These are phyloP conservation scores for Russula sp. DNA, from an alignment of 768 basidiomycete species.

Conservation along the genomic window DNA sequence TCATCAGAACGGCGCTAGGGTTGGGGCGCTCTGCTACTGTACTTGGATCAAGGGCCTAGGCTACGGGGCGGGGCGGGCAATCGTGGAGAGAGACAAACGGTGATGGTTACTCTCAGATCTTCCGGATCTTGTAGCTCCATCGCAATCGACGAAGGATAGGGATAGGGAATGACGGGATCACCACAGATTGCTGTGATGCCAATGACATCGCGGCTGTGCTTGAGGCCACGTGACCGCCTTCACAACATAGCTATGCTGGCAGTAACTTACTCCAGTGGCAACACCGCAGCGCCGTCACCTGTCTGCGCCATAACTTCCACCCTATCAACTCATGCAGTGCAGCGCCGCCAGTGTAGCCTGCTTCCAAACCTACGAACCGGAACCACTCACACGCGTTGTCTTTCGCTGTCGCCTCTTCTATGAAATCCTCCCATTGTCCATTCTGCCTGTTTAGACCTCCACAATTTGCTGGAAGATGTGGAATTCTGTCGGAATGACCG, in stretches of 20 bases:
- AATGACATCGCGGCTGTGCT: no score
- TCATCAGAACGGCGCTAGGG: slow-evolving; percentile 46
- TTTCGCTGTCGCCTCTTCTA: slow-evolving; percentile 53
- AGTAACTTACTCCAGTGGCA: no score
- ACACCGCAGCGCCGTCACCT: slow-evolving; percentile 29
- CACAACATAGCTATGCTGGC: no score
- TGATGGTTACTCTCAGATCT: slow-evolving; percentile 43
- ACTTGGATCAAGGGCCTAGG: no score
- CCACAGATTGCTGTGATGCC: no score
- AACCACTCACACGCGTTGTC: slow-evolving; percentile 61
- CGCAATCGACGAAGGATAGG: slow-evolving; percentile 18
- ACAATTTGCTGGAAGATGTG: no score
- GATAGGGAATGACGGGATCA: neutral
- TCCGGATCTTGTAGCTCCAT: slow-evolving; percentile 24
- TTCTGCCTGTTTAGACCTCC: slow-evolving; percentile 47
- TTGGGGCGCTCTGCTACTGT: slow-evolving; percentile 50
- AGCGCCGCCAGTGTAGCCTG: slow-evolving; percentile 54
- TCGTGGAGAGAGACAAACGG: slow-evolving; percentile 65
- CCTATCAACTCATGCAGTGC: slow-evolving; percentile 47
- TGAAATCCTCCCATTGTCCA: slow-evolving; percentile 52
- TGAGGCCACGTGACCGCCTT: neutral
- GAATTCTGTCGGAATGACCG: no score
- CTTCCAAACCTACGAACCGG: slow-evolving; percentile 55
- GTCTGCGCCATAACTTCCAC: slow-evolving; percentile 40
- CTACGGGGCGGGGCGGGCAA: slow-evolving; percentile 54